Evolutionary conservation across 352 stramenopile genomes (phyloP).

Genomic region (Globisporangium canariense): DNA sequence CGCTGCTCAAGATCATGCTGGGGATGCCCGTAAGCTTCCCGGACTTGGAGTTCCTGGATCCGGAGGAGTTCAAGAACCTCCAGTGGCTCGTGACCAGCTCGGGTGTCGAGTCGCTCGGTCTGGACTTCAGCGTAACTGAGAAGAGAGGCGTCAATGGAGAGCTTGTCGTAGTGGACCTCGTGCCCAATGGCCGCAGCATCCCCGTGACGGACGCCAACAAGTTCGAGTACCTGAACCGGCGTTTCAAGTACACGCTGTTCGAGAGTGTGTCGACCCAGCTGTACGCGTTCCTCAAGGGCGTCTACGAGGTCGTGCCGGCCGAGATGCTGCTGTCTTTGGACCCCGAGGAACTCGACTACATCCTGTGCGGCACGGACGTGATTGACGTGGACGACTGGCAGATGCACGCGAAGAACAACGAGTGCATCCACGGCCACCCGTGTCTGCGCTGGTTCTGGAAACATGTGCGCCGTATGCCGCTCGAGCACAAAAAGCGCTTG

Average conservation of each 20-base stretch:
- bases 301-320: slow-evolving; percentile 92
- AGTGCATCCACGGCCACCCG: slow-evolving; percentile 13
- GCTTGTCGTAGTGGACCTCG: slow-evolving; percentile 28
- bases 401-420: slow-evolving; percentile 54
- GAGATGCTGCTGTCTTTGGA: slow-evolving; percentile 92
- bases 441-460: slow-evolving; percentile 88
- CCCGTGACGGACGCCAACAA: slow-evolving; percentile 92
- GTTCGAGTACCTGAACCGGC: slow-evolving; percentile 81
- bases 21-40: slow-evolving; percentile 32
- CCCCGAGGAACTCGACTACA: slow-evolving; percentile 92
- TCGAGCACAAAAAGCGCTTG: slow-evolving; percentile 81
- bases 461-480: slow-evolving; percentile 87
- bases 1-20: slow-evolving; percentile 1
- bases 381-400: slow-evolving; percentile 96
- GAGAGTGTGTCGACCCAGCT: slow-evolving; percentile 80
- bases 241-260: slow-evolving; percentile 89
- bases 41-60: slow-evolving; percentile 71
- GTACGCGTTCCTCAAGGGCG: slow-evolving; percentile 79
- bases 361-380: slow-evolving; percentile 90
- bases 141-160: background rate
- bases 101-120: slow-evolving; percentile 18
- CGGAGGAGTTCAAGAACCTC: slow-evolving; percentile 24
- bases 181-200: slow-evolving; percentile 38
- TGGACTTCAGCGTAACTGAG: slow-evolving; percentile 23
- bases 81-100: slow-evolving; percentile 20